Conservation (phyloP, 208 protist genomes). For the Crithidia fasciculata region DNA sequence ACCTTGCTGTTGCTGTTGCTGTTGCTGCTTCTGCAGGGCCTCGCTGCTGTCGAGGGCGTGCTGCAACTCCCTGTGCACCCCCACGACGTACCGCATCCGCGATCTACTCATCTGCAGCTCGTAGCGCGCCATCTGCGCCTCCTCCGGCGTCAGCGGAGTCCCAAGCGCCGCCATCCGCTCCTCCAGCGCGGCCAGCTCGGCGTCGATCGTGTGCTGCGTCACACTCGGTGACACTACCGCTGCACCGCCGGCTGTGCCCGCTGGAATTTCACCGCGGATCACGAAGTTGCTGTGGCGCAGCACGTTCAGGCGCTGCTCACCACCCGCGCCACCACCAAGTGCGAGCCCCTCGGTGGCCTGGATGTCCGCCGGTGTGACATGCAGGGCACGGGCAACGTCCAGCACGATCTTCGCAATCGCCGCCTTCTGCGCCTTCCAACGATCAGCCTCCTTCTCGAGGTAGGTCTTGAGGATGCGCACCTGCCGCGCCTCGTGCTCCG, state of each 20-base stretch:
- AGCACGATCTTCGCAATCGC: constrained; percentile 69
- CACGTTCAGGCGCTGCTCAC: constrained; percentile 37
- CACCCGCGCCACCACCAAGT: not conserved
- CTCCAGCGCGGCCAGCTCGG: constrained; percentile 62
- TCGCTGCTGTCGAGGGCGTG: constrained; percentile 52
- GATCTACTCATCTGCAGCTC: constrained; percentile 74
- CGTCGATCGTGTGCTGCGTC: constrained; percentile 8
- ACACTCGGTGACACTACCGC: too few species aligned
- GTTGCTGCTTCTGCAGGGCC: constrained; percentile 12
- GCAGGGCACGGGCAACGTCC: constrained; percentile 41
- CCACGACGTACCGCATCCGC: constrained; percentile 87
- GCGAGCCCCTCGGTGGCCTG: constrained; percentile 39
- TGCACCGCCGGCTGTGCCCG: not conserved
- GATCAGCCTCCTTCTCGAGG: constrained; percentile 50
- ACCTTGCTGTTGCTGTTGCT: not conserved
- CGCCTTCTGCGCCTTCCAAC: constrained; percentile 79
- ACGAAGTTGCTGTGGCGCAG: constrained; percentile 85
- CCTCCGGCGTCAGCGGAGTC: constrained; percentile 39
- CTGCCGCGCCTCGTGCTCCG: constrained; percentile 55
- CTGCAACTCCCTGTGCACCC: constrained; percentile 78
- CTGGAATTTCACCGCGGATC: constrained; percentile 64
- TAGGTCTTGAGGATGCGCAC: constrained; percentile 79
- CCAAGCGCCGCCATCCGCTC: constrained; percentile 53
- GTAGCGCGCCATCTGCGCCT: constrained; percentile 74
- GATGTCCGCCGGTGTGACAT: constrained; percentile 62